A percentile compares a stretch with the other conserved stretches of the same genome.
These are phyloP conservation scores for Mytilinidion resinicola DNA, from an alignment of 495 filamentous ascomycete genomes.

Conservation along the genomic window DNA sequence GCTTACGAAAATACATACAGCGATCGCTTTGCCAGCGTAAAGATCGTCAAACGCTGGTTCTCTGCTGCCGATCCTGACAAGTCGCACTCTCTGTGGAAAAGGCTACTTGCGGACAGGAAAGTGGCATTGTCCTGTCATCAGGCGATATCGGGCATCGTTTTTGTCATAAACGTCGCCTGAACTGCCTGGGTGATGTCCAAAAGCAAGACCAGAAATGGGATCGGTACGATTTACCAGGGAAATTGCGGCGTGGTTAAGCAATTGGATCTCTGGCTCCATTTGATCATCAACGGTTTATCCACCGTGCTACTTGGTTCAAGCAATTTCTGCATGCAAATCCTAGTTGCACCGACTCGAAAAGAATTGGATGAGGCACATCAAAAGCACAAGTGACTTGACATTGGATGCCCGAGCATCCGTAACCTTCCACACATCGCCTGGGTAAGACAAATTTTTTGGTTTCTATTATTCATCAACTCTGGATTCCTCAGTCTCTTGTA, in stretches of 20 bases:
- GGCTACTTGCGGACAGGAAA: too few species aligned
- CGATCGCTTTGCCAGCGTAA: too few species aligned
- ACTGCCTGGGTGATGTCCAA: too few species aligned
- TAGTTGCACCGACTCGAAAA: background rate
- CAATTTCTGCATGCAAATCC: constrained; percentile 2
- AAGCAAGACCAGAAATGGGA: background rate
- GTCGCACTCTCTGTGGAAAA: too few species aligned
- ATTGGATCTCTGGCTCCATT: background rate
- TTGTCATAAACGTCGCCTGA: too few species aligned
- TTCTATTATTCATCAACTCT: background rate
- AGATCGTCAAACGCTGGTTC: too few species aligned
- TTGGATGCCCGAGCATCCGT: background rate
- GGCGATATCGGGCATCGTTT: too few species aligned
- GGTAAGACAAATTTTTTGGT: background rate
- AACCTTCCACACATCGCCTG: background rate
- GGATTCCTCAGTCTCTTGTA: background rate
- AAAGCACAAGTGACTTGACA: background rate
- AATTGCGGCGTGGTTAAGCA: background rate
- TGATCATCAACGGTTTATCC: background rate
- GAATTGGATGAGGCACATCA: background rate
- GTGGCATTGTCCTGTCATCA: too few species aligned
- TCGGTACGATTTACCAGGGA: background rate
- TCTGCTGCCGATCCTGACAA: too few species aligned
- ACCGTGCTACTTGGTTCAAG: background rate
- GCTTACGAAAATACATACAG: too few species aligned